A percentile compares a stretch with the other conserved stretches of the same genome.
Conservation (phyloP, 73 alveolate genomes). For the Paramecium octaurelia region DNA sequence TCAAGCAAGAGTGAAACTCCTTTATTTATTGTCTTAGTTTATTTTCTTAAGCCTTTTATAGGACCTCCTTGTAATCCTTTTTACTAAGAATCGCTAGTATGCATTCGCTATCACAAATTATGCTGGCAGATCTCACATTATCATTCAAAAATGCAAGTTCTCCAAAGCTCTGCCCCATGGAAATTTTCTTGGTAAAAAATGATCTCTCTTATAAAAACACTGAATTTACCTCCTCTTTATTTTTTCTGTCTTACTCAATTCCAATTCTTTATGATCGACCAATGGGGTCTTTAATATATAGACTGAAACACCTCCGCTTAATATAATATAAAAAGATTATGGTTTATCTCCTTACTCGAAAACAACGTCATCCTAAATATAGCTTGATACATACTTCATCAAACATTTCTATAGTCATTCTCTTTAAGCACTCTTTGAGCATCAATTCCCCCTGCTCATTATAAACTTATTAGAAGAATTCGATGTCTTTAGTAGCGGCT, state of each 20-base stretch:
- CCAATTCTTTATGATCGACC: background rate
- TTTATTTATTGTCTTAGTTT: background rate
- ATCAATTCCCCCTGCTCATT: background rate
- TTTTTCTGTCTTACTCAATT: background rate
- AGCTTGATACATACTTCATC: background rate
- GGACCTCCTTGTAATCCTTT: slow-evolving; percentile 71
- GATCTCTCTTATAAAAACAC: background rate
- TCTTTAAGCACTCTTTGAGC: background rate
- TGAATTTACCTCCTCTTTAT: background rate
- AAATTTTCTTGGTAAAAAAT: background rate
- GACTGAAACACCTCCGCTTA: background rate
- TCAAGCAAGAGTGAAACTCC: background rate
- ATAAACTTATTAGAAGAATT: background rate
- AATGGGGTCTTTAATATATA: background rate
- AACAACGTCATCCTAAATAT: background rate
- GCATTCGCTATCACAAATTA: slow-evolving; percentile 77
- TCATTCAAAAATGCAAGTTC: slow-evolving; percentile 6
- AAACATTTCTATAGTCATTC: background rate
- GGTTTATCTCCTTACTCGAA: slow-evolving; percentile 40
- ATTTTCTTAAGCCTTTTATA: background rate
- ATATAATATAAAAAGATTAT: background rate
- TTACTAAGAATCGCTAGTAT: slow-evolving; percentile 82
- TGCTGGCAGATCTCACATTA: slow-evolving; percentile 56
- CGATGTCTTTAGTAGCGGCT: background rate
- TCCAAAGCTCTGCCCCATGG: slow-evolving; percentile 5